Evolutionary conservation across 495 filamentous ascomycete species (phyloP), one percentile per base, ranked within the genome.

Genomic region (Penicillium coffeae): DNA sequence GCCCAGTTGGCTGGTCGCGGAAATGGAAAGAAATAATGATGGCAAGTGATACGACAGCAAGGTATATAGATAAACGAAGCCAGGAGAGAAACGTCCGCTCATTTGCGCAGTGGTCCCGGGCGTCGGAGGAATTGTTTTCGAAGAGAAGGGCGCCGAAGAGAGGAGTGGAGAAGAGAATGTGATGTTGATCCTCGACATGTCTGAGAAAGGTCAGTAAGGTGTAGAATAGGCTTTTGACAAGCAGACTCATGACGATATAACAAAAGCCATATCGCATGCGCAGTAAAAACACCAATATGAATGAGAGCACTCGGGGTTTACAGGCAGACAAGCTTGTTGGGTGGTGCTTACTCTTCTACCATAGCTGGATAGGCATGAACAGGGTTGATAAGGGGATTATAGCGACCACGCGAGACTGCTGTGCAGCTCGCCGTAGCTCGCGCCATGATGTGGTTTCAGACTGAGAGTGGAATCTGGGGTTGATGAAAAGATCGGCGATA

Each of bases 1-100:
- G 63, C 3, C 62, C 59, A 1, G 83, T 80, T 2, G 93, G 88
- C 48, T 83, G 66, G 15, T 75, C 70, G 51, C 88, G 88, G 44
- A 98, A 81, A 55, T 98, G 91, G 66, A 98, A 97, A 7, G 90
- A 95, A 33, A 95, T 77, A 8, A 93, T 78, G 51, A 98, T 95
- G 34, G 93, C 93, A 14, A 92, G 74, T 8, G 89, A 80, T 15
- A 97, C 92, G 25, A 98, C 73, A 45, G 89, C 79, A 75, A 98
- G 86, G 72, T 95, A 96, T 58, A 96, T 81, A 14, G 87, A 85
- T 4, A 98, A 81, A 3, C 93, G 84, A 3, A 98, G 84, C 81
- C 91, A 96, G 15, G 94, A 96, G 42, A 98, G 85, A 62, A 97
- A 98, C 15, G 87, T 80, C 37, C 77, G 74, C 54, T 80, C 77